Conservation (phyloP, 2,329 filamentous ascomycete genomes). For the Stagonosporopsis chrysanthemi region DNA sequence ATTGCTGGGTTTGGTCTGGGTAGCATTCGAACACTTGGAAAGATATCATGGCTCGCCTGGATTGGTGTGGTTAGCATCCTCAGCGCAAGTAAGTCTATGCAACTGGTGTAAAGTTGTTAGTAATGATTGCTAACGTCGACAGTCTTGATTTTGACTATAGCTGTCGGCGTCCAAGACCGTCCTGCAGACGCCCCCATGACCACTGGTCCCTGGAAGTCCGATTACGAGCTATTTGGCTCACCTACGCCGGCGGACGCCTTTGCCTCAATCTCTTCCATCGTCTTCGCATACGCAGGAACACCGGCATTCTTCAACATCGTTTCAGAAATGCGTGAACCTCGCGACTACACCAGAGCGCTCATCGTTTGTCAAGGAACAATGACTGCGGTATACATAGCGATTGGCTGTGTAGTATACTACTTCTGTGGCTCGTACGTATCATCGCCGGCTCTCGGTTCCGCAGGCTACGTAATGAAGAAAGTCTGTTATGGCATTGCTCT, state of each 20-base stretch:
- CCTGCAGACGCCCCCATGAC: slow-evolving; percentile 32
- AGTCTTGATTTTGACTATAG: slow-evolving; percentile 36
- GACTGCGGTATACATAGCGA: slow-evolving; percentile 69
- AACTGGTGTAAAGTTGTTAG: background rate
- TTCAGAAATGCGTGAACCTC: slow-evolving; percentile 68
- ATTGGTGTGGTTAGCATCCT: slow-evolving; percentile 34
- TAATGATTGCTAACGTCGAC: background rate
- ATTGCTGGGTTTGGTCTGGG: slow-evolving; percentile 58
- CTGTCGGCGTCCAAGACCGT: slow-evolving; percentile 37
- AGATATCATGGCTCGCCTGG: slow-evolving; percentile 38
- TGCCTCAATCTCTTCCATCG: slow-evolving; percentile 32
- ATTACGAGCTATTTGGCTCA: slow-evolving; percentile 28
- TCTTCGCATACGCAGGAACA: slow-evolving; percentile 58
- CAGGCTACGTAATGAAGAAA: slow-evolving; percentile 64
- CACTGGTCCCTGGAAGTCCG: slow-evolving; percentile 29
- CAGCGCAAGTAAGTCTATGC: slow-evolving; percentile 25
- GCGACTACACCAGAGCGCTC: slow-evolving; percentile 65
- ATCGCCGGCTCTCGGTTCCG: slow-evolving; percentile 71
- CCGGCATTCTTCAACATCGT: slow-evolving; percentile 74
- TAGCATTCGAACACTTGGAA: slow-evolving; percentile 53
- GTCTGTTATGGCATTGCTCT: slow-evolving; percentile 73
- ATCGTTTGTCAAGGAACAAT: slow-evolving; percentile 66
- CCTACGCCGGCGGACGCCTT: slow-evolving; percentile 29
- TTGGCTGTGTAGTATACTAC: slow-evolving; percentile 72
- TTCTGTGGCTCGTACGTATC: slow-evolving; percentile 68